These are phyloP conservation scores for Inga laurina DNA, from an alignment of 306 rosid genomes.

Conservation along the genomic window DNA sequence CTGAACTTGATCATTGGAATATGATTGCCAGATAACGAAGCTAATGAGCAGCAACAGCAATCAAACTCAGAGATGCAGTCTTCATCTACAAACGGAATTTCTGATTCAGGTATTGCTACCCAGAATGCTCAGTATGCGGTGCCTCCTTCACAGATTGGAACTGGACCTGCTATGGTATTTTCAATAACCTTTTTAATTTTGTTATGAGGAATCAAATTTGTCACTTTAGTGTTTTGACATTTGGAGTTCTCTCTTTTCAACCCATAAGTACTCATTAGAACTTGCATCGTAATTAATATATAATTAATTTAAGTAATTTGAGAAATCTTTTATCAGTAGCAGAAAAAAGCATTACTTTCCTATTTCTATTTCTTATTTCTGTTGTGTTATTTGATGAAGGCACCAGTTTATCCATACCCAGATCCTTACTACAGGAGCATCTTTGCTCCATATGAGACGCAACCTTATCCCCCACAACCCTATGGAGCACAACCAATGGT, in stretches of 20 bases:
- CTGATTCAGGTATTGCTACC: conserved; percentile 49
- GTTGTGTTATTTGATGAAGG: conserved; percentile 51
- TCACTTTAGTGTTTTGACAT: conserved; percentile 15
- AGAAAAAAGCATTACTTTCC: background rate
- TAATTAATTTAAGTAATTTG: conserved; percentile 8
- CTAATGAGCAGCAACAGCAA: conserved; percentile 58
- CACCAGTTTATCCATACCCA: conserved; percentile 85
- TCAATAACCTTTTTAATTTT: background rate
- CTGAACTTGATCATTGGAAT: conserved; percentile 4
- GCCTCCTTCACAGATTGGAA: conserved; percentile 76
- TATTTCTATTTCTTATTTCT: conserved; percentile 28
- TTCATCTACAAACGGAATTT: conserved; percentile 59
- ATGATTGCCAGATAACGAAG: conserved; percentile 68
- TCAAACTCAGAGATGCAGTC: conserved; percentile 61
- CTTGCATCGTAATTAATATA: conserved; percentile 7
- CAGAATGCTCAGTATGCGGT: conserved; percentile 63
- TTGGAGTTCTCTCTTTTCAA: conserved; percentile 1
- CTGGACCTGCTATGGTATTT: conserved; percentile 77
- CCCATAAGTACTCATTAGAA: background rate
- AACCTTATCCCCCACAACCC: conserved; percentile 71
- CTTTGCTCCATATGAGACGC: conserved; percentile 89
- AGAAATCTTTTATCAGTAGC: conserved; percentile 12
- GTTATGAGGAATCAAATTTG: background rate
- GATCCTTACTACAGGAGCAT: conserved; percentile 96
- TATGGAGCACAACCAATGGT: conserved; percentile 95